A percentile compares a stretch with the other conserved stretches of the same genome.
Evolutionary conservation across 495 filamentous ascomycete genomes (phyloP).

Genomic region (Tetracladium setigerum): DNA sequence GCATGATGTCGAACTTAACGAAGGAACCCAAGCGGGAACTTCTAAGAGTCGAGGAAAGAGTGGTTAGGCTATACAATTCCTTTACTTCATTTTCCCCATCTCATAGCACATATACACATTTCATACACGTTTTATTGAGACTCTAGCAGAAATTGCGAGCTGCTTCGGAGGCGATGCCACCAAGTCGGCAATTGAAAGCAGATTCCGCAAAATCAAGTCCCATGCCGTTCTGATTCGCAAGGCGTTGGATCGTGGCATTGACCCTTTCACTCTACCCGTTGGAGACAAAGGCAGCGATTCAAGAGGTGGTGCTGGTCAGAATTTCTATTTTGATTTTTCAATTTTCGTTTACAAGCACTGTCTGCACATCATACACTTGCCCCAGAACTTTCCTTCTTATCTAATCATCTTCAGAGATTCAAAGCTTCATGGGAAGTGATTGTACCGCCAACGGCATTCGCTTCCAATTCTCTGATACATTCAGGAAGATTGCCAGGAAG

Average conservation of each 20-base stretch:
- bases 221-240: conserved; percentile 29
- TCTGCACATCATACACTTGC: neutral
- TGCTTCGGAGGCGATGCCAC: conserved; percentile 19
- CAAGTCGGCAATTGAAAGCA: conserved; percentile 14
- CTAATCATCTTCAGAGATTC: conserved; percentile 4
- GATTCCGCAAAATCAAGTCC: conserved; percentile 31
- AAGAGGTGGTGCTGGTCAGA: conserved; percentile 3
- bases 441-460: conserved; percentile 6
- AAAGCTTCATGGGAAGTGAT: conserved; percentile 13
- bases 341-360: neutral
- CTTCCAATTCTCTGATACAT: conserved; percentile 7
- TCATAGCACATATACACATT: neutral
- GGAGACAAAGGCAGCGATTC: neutral
- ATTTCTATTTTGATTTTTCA: neutral
- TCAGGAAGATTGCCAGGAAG: conserved; percentile 5
- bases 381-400: no score
- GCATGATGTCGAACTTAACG: conserved; percentile 7
- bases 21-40: conserved; percentile 1
- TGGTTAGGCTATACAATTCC: neutral
- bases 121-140: conserved; percentile 8
- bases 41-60: conserved; percentile 1
- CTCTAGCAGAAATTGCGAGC: conserved; percentile 8
- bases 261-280: conserved; percentile 18
- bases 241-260: conserved; percentile 19
- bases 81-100: neutral